These are phyloP conservation scores for Pythium coloratum DNA, from an alignment of 352 stramenopile species.

Conservation along the genomic window DNA sequence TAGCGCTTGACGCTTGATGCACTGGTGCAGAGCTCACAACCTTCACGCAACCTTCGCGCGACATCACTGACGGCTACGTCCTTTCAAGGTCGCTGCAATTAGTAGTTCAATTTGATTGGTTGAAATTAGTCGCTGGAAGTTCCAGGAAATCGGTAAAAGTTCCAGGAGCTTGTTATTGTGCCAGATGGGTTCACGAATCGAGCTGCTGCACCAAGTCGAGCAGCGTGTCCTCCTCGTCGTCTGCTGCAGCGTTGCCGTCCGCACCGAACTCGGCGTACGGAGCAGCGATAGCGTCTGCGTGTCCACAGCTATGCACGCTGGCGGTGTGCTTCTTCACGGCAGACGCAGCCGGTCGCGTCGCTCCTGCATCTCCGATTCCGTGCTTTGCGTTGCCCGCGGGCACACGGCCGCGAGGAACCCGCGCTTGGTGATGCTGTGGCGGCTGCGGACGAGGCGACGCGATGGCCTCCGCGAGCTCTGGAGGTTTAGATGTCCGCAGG, in stretches of 20 bases:
- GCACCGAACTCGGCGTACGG: background rate
- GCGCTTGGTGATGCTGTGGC: constrained; percentile 12
- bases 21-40: constrained; percentile 60
- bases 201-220: constrained; percentile 27
- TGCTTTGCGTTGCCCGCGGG: background rate
- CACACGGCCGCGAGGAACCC: constrained; percentile 10
- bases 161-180: constrained; percentile 1
- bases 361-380: background rate
- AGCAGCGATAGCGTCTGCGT: background rate
- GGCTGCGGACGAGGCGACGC: constrained; percentile 12
- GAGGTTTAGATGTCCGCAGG: background rate
- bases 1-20: constrained; percentile 26
- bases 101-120: background rate
- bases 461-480: constrained; percentile 1
- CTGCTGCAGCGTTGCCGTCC: background rate
- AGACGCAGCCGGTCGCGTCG: background rate
- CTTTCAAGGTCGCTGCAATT: constrained; percentile 16
- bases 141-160: background rate
- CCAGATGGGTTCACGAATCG: constrained; percentile 9
- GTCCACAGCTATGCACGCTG: background rate
- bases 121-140: constrained; percentile 10
- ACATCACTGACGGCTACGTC: constrained; percentile 15
- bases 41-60: constrained; percentile 36
- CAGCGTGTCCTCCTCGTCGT: constrained; percentile 21
- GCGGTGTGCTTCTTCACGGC: background rate